Evolutionary conservation across 176 grass and related monocot genomes (phyloP), one percentile per base, ranked within the genome.

Genomic region (Eremochloa ophiuroides): DNA sequence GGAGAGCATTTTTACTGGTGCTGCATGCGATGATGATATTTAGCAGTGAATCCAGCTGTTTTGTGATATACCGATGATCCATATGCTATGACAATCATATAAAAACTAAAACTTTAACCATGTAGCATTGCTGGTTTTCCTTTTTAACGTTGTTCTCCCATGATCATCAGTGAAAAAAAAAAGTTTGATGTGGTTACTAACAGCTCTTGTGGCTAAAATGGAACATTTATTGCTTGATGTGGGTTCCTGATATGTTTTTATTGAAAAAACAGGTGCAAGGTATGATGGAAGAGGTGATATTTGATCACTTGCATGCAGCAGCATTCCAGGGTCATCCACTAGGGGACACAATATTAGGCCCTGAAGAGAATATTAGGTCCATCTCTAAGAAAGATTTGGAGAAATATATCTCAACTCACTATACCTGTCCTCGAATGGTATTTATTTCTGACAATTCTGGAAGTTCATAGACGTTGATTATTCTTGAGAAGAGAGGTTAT

Each of bases 341-440:
- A 13, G 96, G 96, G 56, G 90, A 95, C 85, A 98, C 96, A 1
- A 98, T 98, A 82, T 89, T 98, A 90, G 96, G 96, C 73, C 96
- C 96, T 37, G 87, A 77, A 72, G 86, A 95, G 71, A 98, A 98
- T 56, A 98, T 98, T n/a, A 81, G 60, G 4, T 80, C 84, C 3
- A 98, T 98, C 42, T 86, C 88, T 6, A 94, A 82, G 76, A 72
- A 31, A 50, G 90, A 98, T 88, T 77, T 98, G 85, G 48, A 91
- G 75, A 75, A 90, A 29, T 98, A 98, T 70, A 98, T 98, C 82
- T 88, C 90, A 62, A 91, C 93, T 82, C 96, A 98, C 56, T 98
- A 98, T 62, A 93, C 90, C n/a, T 91, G 90, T 55, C 85, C 92
- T 75, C 87, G 96, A 91, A 91, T 84, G 96, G 96, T 98, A 89